Conservation (phyloP, 208 protist species). For the Sergeia podlipaevii region DNA sequence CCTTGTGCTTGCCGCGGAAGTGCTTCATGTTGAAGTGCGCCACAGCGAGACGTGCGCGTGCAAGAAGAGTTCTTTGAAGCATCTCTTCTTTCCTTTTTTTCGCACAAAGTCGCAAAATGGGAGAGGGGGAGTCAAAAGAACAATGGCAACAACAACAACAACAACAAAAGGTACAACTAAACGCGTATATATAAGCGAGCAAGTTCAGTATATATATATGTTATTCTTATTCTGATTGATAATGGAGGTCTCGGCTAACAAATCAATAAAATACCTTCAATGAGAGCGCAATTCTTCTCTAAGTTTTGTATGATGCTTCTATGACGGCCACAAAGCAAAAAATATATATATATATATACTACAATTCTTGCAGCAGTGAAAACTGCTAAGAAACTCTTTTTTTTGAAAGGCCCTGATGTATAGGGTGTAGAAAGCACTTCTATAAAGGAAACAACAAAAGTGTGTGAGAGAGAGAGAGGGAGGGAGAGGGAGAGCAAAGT, state of each 20-base stretch:
- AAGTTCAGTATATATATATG: too few relatives aligned
- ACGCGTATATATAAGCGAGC: too few relatives aligned
- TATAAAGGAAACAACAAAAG: too few relatives aligned
- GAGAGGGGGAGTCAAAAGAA: not conserved
- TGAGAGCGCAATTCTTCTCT: constrained; percentile 4
- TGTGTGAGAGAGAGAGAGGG: not conserved
- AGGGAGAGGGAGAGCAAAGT: constrained; percentile 2
- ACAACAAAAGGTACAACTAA: constrained; percentile 10
- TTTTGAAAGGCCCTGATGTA: not conserved
- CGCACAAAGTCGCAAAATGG: not conserved
- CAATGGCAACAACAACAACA: not conserved
- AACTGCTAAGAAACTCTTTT: constrained; percentile 5
- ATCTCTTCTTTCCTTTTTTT: not conserved
- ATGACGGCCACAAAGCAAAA: constrained; percentile 9
- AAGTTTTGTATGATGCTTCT: too few relatives aligned
- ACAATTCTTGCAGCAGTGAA: not conserved
- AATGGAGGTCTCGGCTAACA: too few relatives aligned
- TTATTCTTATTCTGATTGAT: too few relatives aligned
- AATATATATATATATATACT: not conserved
- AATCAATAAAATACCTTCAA: too few relatives aligned
- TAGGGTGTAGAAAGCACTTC: too few relatives aligned
- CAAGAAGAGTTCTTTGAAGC: not conserved
- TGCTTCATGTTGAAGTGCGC: constrained; percentile 82
- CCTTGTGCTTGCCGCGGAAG: constrained; percentile 61
- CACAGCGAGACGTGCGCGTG: constrained; percentile 38